Conservation (phyloP, 2,329 filamentous ascomycete species). For the Boeremia lycopersici region DNA sequence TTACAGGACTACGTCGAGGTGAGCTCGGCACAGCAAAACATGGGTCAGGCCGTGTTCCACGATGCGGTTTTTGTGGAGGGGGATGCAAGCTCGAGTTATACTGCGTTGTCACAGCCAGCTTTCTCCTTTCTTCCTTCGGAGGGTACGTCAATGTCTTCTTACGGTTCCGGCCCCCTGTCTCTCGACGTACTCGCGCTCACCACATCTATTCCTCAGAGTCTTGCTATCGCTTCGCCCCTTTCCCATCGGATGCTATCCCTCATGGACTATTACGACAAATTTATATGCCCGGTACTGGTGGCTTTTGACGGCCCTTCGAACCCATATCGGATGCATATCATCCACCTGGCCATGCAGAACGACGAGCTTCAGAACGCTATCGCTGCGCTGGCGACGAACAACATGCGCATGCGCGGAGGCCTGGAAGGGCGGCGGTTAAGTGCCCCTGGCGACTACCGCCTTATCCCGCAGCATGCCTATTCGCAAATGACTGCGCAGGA, state of each 20-base stretch:
- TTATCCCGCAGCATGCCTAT: slow-evolving; percentile 47
- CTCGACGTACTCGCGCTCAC: slow-evolving; percentile 48
- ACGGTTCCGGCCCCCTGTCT: slow-evolving; percentile 46
- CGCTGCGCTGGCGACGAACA: slow-evolving; percentile 86
- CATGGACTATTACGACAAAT: slow-evolving; percentile 91
- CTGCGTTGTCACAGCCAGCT: slow-evolving; percentile 44
- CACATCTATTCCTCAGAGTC: slow-evolving; percentile 52
- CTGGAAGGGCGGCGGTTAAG: slow-evolving; percentile 55
- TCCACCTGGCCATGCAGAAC: slow-evolving; percentile 77
- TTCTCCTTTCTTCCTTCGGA: slow-evolving; percentile 49
- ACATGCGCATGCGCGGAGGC: slow-evolving; percentile 81
- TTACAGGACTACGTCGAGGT: slow-evolving; percentile 52
- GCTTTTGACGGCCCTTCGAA: slow-evolving; percentile 84
- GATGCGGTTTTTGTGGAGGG: slow-evolving; percentile 46
- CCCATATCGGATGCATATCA: slow-evolving; percentile 82
- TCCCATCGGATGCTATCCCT: slow-evolving; percentile 84
- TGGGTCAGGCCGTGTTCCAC: slow-evolving; percentile 45
- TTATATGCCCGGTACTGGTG: slow-evolving; percentile 89
- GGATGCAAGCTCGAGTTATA: slow-evolving; percentile 47
- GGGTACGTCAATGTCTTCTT: slow-evolving; percentile 51
- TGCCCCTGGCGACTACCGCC: slow-evolving; percentile 35
- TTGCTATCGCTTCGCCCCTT: slow-evolving; percentile 62
- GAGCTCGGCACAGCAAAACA: slow-evolving; percentile 40
- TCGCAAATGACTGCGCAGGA: slow-evolving; percentile 46
- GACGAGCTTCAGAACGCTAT: slow-evolving; percentile 90